phyloP scores from a whole-genome alignment of 2,329 filamentous ascomycete genomes.

The Penicillium oxalicum region DNA sequence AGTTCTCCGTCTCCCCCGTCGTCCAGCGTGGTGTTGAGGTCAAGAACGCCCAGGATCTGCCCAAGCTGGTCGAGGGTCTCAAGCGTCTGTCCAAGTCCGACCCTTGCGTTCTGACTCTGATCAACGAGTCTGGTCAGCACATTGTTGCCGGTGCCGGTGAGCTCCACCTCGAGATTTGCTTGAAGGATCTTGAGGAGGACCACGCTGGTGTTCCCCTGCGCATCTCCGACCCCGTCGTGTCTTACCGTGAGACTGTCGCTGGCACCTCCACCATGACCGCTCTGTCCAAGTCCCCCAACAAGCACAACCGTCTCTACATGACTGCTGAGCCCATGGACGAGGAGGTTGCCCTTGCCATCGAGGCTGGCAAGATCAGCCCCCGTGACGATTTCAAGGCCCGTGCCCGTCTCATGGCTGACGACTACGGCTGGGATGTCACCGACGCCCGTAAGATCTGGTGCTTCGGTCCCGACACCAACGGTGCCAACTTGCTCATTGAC shows the following conservation, averaged over 20 bases:
- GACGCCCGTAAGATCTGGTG: conserved; percentile 99
- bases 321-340: conserved; percentile 83
- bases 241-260: conserved; percentile 94
- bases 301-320: conserved; percentile 99
- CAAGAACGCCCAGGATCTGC: conserved; percentile 99
- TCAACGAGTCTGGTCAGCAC: conserved; percentile 93
- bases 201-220: conserved; percentile 97
- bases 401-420: conserved; percentile 91
- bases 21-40: conserved; percentile 98
- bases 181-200: conserved; percentile 99
- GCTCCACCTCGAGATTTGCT: conserved; percentile 98
- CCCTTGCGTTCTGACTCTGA: conserved; percentile 89
- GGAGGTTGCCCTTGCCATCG: conserved; percentile 86
- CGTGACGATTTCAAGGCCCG: conserved; percentile 99
- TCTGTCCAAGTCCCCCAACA: conserved; percentile 99
- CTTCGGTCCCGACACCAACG: conserved; percentile 96
- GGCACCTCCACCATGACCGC: conserved; percentile 86
- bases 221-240: conserved; percentile 96
- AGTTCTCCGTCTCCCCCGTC: conserved; percentile 99
- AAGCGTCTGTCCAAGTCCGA: conserved; percentile 99
- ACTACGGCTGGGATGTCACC: conserved; percentile 98
- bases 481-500: conserved; percentile 97
- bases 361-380: conserved; percentile 82
- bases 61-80: conserved; percentile 99
- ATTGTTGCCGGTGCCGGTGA: conserved; percentile 98